Evolutionary conservation across 352 stramenopile species (phyloP).

Genomic region (Thalassiosira mediterranea): DNA sequence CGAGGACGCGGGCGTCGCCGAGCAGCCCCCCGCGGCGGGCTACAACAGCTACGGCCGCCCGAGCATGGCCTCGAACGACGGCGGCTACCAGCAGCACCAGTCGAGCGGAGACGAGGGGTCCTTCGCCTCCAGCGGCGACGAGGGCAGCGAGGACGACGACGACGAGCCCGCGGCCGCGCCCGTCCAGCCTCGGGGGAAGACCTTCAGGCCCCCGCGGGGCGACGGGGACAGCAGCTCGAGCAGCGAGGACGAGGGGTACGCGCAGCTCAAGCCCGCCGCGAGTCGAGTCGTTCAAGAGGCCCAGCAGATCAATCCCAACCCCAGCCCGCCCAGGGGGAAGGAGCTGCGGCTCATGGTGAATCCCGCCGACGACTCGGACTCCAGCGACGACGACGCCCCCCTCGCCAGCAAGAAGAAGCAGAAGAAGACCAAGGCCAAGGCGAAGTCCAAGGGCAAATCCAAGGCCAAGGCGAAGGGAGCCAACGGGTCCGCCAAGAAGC

Average conservation of each 20-base stretch:
- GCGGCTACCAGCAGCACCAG: conserved; percentile 23
- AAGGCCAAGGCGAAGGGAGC: conserved; percentile 32
- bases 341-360: conserved; percentile 44
- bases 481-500: conserved; percentile 3
- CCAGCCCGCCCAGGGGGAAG: conserved; percentile 47
- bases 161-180: conserved; percentile 13
- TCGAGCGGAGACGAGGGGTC: conserved; percentile 12
- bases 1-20: background rate
- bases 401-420: conserved; percentile 28
- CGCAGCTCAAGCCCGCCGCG: background rate
- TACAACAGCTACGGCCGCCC: conserved; percentile 44
- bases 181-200: conserved; percentile 43
- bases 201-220: conserved; percentile 32
- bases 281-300: conserved; percentile 13
- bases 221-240: conserved; percentile 25
- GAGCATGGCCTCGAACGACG: conserved; percentile 20
- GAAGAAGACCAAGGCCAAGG: conserved; percentile 8
- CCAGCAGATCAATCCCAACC: conserved; percentile 28
- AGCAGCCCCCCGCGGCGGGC: background rate
- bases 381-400: conserved; percentile 29
- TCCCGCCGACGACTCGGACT: conserved; percentile 8
- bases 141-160: conserved; percentile 11
- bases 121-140: conserved; percentile 9
- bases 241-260: conserved; percentile 38
- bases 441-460: conserved; percentile 1